Percentiles rank a stretch among this genome's conserved stretches.
Conservation (phyloP, 768 basidiomycete genomes). For the Serendipita vermifera region DNA sequence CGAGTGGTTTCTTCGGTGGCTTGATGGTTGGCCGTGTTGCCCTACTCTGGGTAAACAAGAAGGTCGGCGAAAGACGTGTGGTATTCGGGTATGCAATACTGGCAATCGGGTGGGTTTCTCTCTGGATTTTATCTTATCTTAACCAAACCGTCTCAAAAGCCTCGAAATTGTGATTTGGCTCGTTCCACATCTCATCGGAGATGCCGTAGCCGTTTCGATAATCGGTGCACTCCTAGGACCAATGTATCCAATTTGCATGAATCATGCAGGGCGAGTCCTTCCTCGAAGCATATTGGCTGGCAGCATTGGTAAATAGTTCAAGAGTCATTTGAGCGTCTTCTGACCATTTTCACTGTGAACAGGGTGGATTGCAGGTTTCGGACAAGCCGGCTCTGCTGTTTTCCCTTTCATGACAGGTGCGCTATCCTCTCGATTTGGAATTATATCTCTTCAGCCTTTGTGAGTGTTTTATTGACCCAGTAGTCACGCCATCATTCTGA, state of each 20-base stretch:
- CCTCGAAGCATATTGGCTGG: conserved; percentile 57
- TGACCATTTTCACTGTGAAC: conserved; percentile 9
- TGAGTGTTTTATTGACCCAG: conserved; percentile 24
- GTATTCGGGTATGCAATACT: conserved; percentile 27
- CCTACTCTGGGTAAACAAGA: conserved; percentile 20
- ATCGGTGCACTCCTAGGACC: conserved; percentile 43
- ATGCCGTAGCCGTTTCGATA: conserved; percentile 40
- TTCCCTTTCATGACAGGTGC: conserved; percentile 56
- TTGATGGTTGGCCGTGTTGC: conserved; percentile 21
- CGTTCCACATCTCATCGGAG: conserved; percentile 38
- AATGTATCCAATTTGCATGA: conserved; percentile 46
- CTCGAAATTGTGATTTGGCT: conserved; percentile 48
- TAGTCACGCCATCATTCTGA: background rate
- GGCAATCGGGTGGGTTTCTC: conserved; percentile 16
- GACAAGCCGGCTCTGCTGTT: conserved; percentile 54
- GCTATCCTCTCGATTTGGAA: conserved; percentile 48
- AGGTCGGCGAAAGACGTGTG: conserved; percentile 24
- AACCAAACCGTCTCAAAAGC: conserved; percentile 19
- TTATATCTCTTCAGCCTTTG: conserved; percentile 49
- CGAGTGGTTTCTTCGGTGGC: conserved; percentile 21
- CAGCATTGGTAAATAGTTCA: conserved; percentile 27
- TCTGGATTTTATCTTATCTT: background rate
- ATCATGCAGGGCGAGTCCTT: conserved; percentile 50
- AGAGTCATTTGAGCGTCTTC: background rate
- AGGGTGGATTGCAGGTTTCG: conserved; percentile 26